Evolutionary conservation across 139 green algal genomes (phyloP).

Genomic region (Chlamydomonas sp.): DNA sequence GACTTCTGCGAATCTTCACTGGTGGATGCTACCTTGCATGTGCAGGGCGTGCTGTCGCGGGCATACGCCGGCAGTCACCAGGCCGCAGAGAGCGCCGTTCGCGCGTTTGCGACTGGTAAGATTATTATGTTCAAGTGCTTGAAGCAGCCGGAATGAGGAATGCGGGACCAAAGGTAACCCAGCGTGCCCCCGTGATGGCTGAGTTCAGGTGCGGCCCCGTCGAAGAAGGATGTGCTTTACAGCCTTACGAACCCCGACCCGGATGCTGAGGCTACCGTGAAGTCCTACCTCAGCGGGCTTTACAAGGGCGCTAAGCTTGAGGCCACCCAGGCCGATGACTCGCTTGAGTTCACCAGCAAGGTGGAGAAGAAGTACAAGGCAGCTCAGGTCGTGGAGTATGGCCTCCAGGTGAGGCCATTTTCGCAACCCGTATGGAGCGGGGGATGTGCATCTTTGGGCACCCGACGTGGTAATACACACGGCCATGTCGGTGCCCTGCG

Average conservation of each 20-base stretch:
- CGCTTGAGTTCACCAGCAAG: slow-evolving; percentile 49
- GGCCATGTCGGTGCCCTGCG: neutral
- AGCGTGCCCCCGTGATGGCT: neutral
- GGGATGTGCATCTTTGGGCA: neutral
- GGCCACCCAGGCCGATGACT: slow-evolving; percentile 33
- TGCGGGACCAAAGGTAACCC: neutral
- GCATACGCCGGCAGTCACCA: slow-evolving; percentile 9
- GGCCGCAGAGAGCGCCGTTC: slow-evolving; percentile 9
- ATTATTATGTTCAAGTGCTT: neutral
- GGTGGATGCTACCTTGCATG: neutral
- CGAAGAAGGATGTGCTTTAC: slow-evolving; percentile 53
- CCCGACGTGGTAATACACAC: too few species aligned
- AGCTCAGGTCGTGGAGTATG: slow-evolving; percentile 60
- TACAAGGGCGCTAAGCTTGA: slow-evolving; percentile 37
- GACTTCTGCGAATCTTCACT: neutral
- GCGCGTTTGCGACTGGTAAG: slow-evolving; percentile 31
- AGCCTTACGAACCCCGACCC: slow-evolving; percentile 46
- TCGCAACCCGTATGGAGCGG: neutral
- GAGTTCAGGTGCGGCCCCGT: slow-evolving; percentile 41
- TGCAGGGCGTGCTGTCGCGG: slow-evolving; percentile 39
- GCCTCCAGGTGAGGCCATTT: slow-evolving; percentile 51
- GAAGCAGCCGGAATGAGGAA: neutral
- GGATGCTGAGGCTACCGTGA: slow-evolving; percentile 49
- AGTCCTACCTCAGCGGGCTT: slow-evolving; percentile 37
- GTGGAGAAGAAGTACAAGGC: slow-evolving; percentile 70